Evolutionary conservation across 257 asterid species (phyloP), one percentile per base, ranked within the genome.

Genomic region (Solanum bulbocastanum): DNA sequence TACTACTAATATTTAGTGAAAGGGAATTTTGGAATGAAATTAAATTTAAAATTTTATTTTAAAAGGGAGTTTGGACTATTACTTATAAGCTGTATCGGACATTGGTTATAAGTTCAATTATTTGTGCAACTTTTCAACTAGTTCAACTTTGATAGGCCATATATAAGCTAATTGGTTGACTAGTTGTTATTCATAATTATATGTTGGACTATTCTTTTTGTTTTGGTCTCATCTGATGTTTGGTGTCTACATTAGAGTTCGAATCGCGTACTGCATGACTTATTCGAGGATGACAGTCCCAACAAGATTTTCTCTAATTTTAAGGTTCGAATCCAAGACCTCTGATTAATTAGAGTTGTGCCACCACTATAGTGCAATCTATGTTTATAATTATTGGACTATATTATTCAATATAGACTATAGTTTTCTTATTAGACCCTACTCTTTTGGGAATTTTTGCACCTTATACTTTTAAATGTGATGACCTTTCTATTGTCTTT

Each of bases 261-360:
- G 1, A 56, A 56, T 56, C 0, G 1, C 9, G 0, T 52, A 56
- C 4, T 56, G 0, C 10, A 1, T 56, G 9, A 56, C 4, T 56
- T 56, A 52, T 52, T 52, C 6, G 8, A 5, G 0, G 8, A 49
- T 49, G 8, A 49, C 22, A 22, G 1, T 49, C 22, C 22, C 22
- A 49, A 49, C 2, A 5, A 15, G 8, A 49, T 49, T 49, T 49
- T 49, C 60, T 49, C 1, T 1, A 49, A 14, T 49, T 49, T 13
- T 15, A 56, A 18, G 3, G 0, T 8, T 56, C 23, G 10, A 18
- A 56, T 1, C 1, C 0, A 2, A 56, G 9, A 56, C 0, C n/a
- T 18, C 4, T 18, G 0, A 56, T 56, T 6, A 18, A 56, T 16
- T 56, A 18, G 10, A 56, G 9, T 1, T 7, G 4, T 56, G 0